These are phyloP conservation scores for Lentinula aciculospora DNA, from an alignment of 768 basidiomycete species.

Conservation along the genomic window DNA sequence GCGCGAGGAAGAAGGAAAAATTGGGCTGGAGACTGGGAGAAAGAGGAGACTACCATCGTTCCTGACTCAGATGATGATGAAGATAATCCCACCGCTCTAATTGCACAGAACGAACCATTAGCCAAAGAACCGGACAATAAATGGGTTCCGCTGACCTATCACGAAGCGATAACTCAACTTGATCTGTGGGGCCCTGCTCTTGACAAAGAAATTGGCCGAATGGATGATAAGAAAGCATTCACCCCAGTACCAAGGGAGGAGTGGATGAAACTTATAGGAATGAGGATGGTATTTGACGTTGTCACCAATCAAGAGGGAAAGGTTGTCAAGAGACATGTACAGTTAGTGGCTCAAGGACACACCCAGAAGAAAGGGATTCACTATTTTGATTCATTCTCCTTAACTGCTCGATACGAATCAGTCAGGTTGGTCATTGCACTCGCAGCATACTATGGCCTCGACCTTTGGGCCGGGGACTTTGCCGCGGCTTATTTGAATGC, in stretches of 20 bases:
- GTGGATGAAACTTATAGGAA: background rate
- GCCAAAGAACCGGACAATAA: no score
- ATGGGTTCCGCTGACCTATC: no score
- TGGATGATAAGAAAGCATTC: background rate
- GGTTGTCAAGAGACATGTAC: background rate
- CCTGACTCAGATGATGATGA: background rate
- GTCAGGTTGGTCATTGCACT: conserved; percentile 15
- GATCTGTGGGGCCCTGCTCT: no score
- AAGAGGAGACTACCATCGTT: no score
- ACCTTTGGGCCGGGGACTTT: conserved; percentile 1
- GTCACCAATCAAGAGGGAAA: background rate
- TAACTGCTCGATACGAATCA: conserved; percentile 3
- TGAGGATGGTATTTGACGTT: conserved; percentile 4
- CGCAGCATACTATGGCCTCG: conserved; percentile 12
- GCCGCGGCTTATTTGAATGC: background rate
- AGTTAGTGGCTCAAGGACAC: conserved; percentile 13
- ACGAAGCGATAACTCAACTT: no score
- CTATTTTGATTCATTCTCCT: conserved; percentile 8
- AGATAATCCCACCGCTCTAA: background rate
- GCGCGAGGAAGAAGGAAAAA: background rate
- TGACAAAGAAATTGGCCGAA: background rate
- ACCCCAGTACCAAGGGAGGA: background rate
- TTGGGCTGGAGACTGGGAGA: background rate
- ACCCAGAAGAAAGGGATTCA: conserved; percentile 23
- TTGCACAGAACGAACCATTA: background rate